Evolutionary conservation across 352 stramenopile genomes (phyloP).

Genomic region (Globisporangium acanthophoron): DNA sequence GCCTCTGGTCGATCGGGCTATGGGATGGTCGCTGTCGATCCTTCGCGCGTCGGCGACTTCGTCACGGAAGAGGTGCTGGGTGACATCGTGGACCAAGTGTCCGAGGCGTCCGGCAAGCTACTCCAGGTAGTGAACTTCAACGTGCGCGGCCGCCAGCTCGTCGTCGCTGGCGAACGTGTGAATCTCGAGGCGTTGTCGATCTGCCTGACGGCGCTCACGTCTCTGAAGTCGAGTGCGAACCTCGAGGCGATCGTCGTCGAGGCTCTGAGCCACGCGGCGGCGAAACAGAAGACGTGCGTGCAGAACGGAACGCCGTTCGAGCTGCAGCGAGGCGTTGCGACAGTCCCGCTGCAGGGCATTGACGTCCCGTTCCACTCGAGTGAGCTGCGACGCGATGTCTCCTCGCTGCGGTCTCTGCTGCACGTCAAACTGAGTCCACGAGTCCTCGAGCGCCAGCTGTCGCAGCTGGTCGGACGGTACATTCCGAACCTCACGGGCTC

Average conservation of each 20-base stretch:
- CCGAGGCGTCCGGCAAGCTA: slow-evolving; percentile 52
- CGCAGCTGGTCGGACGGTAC: slow-evolving; percentile 70
- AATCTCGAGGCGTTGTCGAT: slow-evolving; percentile 79
- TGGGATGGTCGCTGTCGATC: slow-evolving; percentile 84
- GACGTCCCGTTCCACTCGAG: slow-evolving; percentile 89
- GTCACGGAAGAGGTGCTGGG: slow-evolving; percentile 70
- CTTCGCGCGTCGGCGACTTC: slow-evolving; percentile 58
- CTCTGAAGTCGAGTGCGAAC: slow-evolving; percentile 33
- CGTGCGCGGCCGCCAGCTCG: slow-evolving; percentile 79
- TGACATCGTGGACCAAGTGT: slow-evolving; percentile 65
- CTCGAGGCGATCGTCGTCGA: slow-evolving; percentile 52
- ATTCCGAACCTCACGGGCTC: slow-evolving; percentile 83
- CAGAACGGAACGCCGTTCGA: slow-evolving; percentile 53
- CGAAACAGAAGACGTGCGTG: slow-evolving; percentile 55
- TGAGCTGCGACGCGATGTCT: slow-evolving; percentile 76
- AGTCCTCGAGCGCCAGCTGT: slow-evolving; percentile 60
- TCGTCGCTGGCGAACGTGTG: slow-evolving; percentile 76
- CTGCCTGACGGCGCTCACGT: slow-evolving; percentile 42
- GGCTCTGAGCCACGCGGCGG: slow-evolving; percentile 41
- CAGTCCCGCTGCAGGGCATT: slow-evolving; percentile 83
- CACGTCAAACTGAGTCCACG: slow-evolving; percentile 65
- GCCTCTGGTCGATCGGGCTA: slow-evolving; percentile 75
- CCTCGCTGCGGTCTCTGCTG: slow-evolving; percentile 71
- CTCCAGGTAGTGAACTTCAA: slow-evolving; percentile 89
- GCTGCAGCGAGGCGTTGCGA: slow-evolving; percentile 61